Percentiles rank a stretch among this genome's conserved stretches.
Evolutionary conservation across 352 stramenopile species (phyloP).

Genomic region (Pythium monospermum): DNA sequence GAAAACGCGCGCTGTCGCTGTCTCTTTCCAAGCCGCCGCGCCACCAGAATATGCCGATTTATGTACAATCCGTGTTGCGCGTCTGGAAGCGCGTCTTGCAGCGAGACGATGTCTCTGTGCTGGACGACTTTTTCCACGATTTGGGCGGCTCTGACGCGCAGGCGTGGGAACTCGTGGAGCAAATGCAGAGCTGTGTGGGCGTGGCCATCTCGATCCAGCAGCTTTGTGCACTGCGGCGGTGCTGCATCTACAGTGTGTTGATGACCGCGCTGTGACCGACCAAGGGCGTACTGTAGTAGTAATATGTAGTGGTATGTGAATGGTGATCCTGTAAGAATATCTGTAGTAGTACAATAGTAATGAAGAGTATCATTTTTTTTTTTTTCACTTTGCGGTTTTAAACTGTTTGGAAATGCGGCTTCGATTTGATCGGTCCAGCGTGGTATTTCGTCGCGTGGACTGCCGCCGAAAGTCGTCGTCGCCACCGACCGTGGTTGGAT

Average conservation of each 20-base stretch:
- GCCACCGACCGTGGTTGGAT: conserved; percentile 69
- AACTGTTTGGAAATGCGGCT: conserved; percentile 24
- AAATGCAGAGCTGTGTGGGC: conserved; percentile 60
- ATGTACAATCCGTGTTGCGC: conserved; percentile 55
- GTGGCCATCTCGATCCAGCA: conserved; percentile 58
- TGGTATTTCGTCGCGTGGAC: conserved; percentile 50
- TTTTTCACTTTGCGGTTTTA: too few relatives aligned
- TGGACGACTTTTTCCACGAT: conserved; percentile 65
- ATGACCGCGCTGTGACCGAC: conserved; percentile 35
- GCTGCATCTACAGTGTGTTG: conserved; percentile 71
- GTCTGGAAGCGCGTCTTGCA: conserved; percentile 63
- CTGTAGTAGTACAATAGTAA: too few relatives aligned
- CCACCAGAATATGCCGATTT: conserved; percentile 60
- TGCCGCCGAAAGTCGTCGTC: conserved; percentile 62
- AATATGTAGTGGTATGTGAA: not conserved
- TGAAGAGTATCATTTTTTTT: too few relatives aligned
- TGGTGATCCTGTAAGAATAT: too few relatives aligned
- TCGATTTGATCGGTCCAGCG: conserved; percentile 35
- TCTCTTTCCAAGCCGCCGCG: conserved; percentile 54
- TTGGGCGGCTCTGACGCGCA: conserved; percentile 54
- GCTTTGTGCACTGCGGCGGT: conserved; percentile 57
- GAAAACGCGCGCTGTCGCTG: conserved; percentile 20
- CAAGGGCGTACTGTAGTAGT: conserved; percentile 1
- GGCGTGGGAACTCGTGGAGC: conserved; percentile 44
- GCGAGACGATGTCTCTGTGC: conserved; percentile 50